These are phyloP conservation scores for Mycena galopus DNA, from an alignment of 768 basidiomycete species.

Conservation along the genomic window DNA sequence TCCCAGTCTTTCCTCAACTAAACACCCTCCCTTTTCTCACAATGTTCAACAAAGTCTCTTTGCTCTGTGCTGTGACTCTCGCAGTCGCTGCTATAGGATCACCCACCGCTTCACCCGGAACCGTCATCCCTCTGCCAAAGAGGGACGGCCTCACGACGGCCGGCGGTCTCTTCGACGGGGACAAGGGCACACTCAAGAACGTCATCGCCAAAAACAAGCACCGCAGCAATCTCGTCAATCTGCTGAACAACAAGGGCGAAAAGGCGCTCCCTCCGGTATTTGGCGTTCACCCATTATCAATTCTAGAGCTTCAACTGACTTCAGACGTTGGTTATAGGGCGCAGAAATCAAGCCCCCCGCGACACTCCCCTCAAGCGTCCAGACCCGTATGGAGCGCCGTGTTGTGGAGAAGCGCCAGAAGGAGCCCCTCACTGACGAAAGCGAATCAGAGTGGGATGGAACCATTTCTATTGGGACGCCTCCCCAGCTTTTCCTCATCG, in stretches of 20 bases:
- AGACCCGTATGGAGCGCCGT: slow-evolving; percentile 17
- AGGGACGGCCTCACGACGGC: neutral
- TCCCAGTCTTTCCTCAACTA: too few species aligned
- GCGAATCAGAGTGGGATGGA: slow-evolving; percentile 41
- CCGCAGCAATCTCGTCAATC: neutral
- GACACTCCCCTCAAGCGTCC: slow-evolving; percentile 29
- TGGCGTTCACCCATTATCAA: neutral
- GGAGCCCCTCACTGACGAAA: slow-evolving; percentile 49
- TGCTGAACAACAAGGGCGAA: neutral
- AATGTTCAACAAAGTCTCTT: neutral
- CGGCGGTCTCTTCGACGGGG: neutral
- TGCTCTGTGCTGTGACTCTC: neutral
- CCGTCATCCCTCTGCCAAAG: neutral
- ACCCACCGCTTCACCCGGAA: neutral
- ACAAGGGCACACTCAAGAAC: neutral
- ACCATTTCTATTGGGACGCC: neutral
- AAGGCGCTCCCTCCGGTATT: neutral
- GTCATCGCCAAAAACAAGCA: neutral
- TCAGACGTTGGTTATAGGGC: slow-evolving; percentile 27
- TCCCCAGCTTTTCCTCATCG: neutral
- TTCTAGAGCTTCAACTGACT: neutral
- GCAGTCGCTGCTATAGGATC: neutral
- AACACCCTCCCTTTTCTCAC: too few species aligned
- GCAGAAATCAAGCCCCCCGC: slow-evolving; percentile 46
- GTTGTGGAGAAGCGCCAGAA: slow-evolving; percentile 45